A percentile compares a stretch with the other conserved stretches of the same genome.
phyloP scores from a whole-genome alignment of 202 grass and related monocot species.

The Elaeis oleifera region DNA sequence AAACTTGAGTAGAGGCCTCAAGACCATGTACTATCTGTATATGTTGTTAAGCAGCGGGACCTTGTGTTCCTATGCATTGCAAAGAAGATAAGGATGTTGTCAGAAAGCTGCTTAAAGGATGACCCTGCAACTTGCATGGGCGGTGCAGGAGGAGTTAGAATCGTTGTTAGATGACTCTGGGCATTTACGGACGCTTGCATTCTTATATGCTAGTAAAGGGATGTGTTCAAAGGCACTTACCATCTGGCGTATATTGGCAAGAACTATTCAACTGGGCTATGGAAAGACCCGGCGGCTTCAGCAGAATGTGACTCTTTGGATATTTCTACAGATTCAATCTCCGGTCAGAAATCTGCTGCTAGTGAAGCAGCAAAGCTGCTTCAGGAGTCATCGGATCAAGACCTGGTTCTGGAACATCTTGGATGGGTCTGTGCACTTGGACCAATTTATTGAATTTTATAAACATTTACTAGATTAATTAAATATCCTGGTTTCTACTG shows the following conservation, averaged over 20 bases:
- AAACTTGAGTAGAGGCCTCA: background rate
- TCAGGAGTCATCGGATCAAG: constrained; percentile 64
- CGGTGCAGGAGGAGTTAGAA: constrained; percentile 85
- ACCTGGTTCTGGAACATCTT: constrained; percentile 92
- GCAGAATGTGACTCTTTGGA: constrained; percentile 27
- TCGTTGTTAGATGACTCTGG: constrained; percentile 76
- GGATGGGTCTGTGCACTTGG: constrained; percentile 62
- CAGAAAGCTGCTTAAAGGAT: constrained; percentile 17
- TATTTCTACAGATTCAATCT: constrained; percentile 29
- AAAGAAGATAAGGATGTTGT: constrained; percentile 15
- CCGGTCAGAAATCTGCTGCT: constrained; percentile 56
- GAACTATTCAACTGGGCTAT: constrained; percentile 59
- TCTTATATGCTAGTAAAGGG: constrained; percentile 90
- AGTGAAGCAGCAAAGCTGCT: constrained; percentile 82
- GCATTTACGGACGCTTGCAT: constrained; percentile 84
- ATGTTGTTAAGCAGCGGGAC: background rate
- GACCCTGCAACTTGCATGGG: constrained; percentile 14
- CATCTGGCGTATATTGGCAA: constrained; percentile 73
- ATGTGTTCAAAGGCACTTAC: constrained; percentile 75
- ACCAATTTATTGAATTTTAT: constrained; percentile 13
- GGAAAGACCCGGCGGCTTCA: constrained; percentile 32
- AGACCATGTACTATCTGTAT: constrained; percentile 7
- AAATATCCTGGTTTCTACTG: constrained; percentile 17
- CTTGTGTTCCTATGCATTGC: constrained; percentile 25
- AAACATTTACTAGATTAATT: constrained; percentile 8